These are phyloP conservation scores for Chenopodium suecicum DNA, from an alignment of 148 eudicot species.

Conservation along the genomic window DNA sequence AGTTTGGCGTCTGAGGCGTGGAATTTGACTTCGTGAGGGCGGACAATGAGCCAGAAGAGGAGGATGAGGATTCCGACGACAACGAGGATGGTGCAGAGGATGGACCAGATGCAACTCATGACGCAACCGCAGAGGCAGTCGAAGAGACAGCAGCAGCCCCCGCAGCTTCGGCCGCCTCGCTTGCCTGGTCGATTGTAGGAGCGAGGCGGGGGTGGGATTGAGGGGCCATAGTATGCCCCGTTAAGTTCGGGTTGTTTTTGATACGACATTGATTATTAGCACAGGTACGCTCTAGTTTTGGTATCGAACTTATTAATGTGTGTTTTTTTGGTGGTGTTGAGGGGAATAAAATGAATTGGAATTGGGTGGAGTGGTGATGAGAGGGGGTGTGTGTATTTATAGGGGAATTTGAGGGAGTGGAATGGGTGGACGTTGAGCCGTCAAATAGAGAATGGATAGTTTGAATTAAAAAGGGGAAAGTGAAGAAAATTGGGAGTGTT, in stretches of 20 bases:
- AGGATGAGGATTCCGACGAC: conserved; percentile 36
- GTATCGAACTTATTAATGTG: too few species aligned
- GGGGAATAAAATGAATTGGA: not conserved
- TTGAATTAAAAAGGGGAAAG: not conserved
- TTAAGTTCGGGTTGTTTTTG: conserved; percentile 61
- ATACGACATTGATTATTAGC: conserved; percentile 21
- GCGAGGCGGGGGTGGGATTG: conserved; percentile 51
- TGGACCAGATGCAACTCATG: conserved; percentile 47
- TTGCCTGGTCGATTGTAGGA: conserved; percentile 52
- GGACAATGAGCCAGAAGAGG: conserved; percentile 60
- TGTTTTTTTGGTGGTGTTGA: not conserved
- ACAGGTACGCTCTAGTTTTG: not conserved
- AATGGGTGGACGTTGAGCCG: not conserved
- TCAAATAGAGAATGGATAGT: not conserved
- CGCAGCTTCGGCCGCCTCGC: conserved; percentile 31
- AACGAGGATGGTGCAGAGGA: conserved; percentile 42
- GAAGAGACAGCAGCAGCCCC: conserved; percentile 55
- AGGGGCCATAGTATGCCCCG: conserved; percentile 84
- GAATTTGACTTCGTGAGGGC: conserved; percentile 65
- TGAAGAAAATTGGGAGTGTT: not conserved
- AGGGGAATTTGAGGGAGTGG: not conserved
- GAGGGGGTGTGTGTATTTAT: not conserved
- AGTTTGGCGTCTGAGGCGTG: conserved; percentile 51
- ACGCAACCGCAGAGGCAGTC: conserved; percentile 55
- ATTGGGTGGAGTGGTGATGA: too few species aligned